phyloP scores from a whole-genome alignment of 176 grass and related monocot species.

The Triticum urartu region DNA sequence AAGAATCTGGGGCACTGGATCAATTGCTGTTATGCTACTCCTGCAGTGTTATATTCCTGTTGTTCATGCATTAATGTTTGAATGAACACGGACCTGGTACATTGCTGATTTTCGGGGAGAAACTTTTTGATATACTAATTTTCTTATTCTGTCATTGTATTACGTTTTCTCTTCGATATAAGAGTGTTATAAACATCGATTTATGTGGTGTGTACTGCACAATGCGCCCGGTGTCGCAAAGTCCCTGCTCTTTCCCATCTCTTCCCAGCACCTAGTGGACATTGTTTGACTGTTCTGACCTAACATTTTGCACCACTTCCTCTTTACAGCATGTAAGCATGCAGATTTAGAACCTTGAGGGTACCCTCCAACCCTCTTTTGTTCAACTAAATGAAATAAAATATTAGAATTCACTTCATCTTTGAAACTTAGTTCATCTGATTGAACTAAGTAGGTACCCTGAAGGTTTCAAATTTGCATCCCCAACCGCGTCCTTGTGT shows the following conservation, averaged over 20 bases:
- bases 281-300: no score
- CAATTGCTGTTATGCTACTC: no score
- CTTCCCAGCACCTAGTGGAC: not conserved
- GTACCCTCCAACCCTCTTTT: no score
- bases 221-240: not conserved
- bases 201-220: not conserved
- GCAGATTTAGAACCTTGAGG: no score
- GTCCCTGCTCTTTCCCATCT: not conserved
- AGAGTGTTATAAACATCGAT: not conserved
- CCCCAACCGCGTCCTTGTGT: no score
- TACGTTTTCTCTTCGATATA: not conserved
- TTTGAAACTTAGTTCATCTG: no score
- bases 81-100: not conserved
- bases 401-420: no score
- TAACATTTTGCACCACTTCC: no score
- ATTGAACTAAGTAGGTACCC: no score
- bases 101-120: not conserved
- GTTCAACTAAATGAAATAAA: no score
- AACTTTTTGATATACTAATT: not conserved
- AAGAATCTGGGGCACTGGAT: slow-evolving; percentile 1
- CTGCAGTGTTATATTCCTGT: not conserved
- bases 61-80: not conserved
- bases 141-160: not conserved
- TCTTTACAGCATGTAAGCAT: no score
- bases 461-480: no score